Percentiles rank a stretch among this genome's conserved stretches.
phyloP scores from a whole-genome alignment of 2,329 filamentous ascomycete genomes.

The Penicillium sp. region DNA sequence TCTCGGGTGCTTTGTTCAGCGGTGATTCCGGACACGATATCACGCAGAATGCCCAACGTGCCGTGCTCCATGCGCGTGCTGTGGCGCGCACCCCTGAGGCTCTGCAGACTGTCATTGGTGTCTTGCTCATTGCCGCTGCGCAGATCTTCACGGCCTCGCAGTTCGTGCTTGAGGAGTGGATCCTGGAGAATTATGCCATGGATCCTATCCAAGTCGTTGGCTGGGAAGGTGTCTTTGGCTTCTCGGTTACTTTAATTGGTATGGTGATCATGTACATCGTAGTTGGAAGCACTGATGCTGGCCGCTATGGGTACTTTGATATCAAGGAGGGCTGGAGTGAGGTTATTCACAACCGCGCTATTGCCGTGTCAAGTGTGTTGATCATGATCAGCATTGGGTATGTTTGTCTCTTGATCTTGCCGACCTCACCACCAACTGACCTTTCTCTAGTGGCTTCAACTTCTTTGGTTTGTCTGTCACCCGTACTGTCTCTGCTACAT shows the following conservation, averaged over 20 bases:
- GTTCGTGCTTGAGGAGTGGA: constrained; percentile 93
- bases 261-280: constrained; percentile 79
- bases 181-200: constrained; percentile 75
- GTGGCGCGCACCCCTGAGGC: constrained; percentile 56
- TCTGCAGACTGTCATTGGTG: constrained; percentile 73
- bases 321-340: constrained; percentile 81
- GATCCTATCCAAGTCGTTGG: constrained; percentile 90
- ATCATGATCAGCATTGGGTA: constrained; percentile 99
- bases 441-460: constrained; percentile 77
- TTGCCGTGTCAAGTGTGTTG: constrained; percentile 75
- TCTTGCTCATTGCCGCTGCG: constrained; percentile 86
- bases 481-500: constrained; percentile 83
- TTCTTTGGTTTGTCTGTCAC: constrained; percentile 97
- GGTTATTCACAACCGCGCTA: constrained; percentile 69
- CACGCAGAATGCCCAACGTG: constrained; percentile 39
- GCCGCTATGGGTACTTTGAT: constrained; percentile 84
- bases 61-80: constrained; percentile 44
- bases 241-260: constrained; percentile 71
- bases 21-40: constrained; percentile 49
- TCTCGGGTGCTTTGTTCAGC: constrained; percentile 80
- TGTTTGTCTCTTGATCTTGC: constrained; percentile 33
- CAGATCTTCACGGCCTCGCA: constrained; percentile 97
- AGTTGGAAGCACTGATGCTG: constrained; percentile 73
- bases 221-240: constrained; percentile 94
- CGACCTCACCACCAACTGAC: constrained; percentile 5